phyloP scores from a whole-genome alignment of 1,284 basidiomycete genomes.

The Malassezia japonica region DNA sequence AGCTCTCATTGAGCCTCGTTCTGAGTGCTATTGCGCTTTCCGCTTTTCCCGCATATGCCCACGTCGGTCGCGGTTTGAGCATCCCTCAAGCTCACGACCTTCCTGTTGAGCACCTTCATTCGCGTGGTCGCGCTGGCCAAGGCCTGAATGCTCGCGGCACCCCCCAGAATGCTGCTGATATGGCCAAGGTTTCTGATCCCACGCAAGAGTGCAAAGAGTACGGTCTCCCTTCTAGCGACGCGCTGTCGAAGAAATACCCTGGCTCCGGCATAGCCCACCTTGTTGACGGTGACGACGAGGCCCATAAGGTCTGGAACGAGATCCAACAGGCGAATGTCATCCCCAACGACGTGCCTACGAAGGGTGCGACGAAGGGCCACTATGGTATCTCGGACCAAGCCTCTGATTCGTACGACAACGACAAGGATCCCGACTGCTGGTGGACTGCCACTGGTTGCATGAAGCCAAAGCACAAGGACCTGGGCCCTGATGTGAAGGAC shows the following conservation, averaged over 20 bases:
- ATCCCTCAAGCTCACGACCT: not conserved
- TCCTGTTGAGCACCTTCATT: not conserved
- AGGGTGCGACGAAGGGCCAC: not conserved
- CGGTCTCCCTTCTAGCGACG: not conserved
- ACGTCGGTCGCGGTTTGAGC: not conserved
- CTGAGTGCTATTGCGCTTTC: no score
- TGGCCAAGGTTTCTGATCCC: not conserved
- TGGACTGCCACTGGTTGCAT: slow-evolving; percentile 38
- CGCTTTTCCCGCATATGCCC: not conserved
- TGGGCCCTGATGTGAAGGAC: slow-evolving; percentile 48
- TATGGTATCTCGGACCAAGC: not conserved
- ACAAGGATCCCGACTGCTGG: slow-evolving; percentile 41
- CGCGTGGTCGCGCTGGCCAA: not conserved
- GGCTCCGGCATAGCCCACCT: slow-evolving; percentile 49
- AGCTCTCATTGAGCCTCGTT: no score
- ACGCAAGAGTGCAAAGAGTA: slow-evolving; percentile 4
- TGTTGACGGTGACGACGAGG: slow-evolving; percentile 45
- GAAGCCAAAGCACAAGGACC: slow-evolving; percentile 36
- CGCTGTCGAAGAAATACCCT: slow-evolving; percentile 17
- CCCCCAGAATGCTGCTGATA: not conserved
- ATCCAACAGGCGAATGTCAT: slow-evolving; percentile 14
- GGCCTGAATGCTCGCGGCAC: not conserved
- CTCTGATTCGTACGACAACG: not conserved
- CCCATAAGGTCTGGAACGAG: slow-evolving; percentile 9
- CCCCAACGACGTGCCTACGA: slow-evolving; percentile 8